Percentiles rank a stretch among this genome's conserved stretches.
Evolutionary conservation across 257 asterid species (phyloP).

Genomic region (Osmanthus fragrans): DNA sequence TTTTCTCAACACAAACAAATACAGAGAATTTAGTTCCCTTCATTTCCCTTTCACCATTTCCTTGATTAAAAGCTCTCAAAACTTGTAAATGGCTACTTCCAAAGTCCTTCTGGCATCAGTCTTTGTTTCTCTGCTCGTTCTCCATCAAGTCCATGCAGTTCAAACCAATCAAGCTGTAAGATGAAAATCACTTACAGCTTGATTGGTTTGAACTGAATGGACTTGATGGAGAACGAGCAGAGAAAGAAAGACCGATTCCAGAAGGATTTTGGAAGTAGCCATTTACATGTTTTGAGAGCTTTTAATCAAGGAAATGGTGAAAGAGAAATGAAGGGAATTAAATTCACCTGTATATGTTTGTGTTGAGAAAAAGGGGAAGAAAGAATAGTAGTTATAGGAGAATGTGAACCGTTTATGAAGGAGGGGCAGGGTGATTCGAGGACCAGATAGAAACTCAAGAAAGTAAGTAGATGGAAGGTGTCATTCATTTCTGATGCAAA

Average conservation of each 20-base stretch:
- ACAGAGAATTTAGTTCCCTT: not conserved
- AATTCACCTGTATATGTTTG: not conserved
- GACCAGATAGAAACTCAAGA: conserved; percentile 23
- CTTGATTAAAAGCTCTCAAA: not conserved
- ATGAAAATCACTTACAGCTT: conserved; percentile 29
- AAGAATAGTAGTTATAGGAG: not conserved
- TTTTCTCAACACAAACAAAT: not conserved
- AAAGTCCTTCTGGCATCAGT: conserved; percentile 39
- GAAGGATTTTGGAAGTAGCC: conserved; percentile 48
- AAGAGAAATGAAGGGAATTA: not conserved
- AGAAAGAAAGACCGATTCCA: conserved; percentile 41
- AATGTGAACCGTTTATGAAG: not conserved
- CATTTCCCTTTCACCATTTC: not conserved
- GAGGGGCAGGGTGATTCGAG: conserved; percentile 12
- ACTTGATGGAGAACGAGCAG: conserved; percentile 46
- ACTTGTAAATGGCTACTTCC: conserved; percentile 44
- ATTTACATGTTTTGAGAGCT: conserved; percentile 21
- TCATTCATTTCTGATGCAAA: conserved; percentile 16
- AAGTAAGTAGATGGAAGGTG: conserved; percentile 23
- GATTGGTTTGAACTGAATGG: conserved; percentile 47
- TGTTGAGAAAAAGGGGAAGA: not conserved
- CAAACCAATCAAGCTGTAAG: conserved; percentile 44
- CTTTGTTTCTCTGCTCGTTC: conserved; percentile 40
- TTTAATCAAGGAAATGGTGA: not conserved
- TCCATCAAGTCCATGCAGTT: conserved; percentile 53